These are phyloP conservation scores for Penicillium waksmanii DNA, from an alignment of 495 filamentous ascomycete genomes.

Conservation along the genomic window DNA sequence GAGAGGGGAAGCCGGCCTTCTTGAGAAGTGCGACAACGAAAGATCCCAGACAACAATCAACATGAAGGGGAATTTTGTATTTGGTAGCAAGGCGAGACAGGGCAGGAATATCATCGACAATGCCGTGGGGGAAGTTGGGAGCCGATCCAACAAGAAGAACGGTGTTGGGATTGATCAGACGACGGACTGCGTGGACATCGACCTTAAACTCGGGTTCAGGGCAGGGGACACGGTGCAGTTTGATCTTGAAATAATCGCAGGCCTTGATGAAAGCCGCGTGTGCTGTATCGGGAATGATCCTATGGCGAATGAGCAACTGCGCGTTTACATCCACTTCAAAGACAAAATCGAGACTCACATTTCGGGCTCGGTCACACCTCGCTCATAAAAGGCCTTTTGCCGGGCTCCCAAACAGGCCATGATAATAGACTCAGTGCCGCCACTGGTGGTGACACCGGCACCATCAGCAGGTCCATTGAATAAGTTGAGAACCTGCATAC, in stretches of 20 bases:
- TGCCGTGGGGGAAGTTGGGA: constrained; percentile 97
- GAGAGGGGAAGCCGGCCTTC: constrained; percentile 77
- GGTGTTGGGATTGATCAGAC: constrained; percentile 96
- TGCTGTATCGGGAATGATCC: constrained; percentile 91
- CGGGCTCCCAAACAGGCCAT: constrained; percentile 90
- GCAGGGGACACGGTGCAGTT: constrained; percentile 85
- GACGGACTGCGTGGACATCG: constrained; percentile 71
- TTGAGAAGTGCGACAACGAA: constrained; percentile 92
- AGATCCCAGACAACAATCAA: constrained; percentile 96
- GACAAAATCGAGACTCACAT: constrained; percentile 61
- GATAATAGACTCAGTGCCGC: constrained; percentile 94
- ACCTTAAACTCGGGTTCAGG: constrained; percentile 86
- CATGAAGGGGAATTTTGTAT: constrained; percentile 83
- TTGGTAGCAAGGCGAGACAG: constrained; percentile 83
- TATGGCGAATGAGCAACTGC: constrained; percentile 39
- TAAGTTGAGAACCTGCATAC: constrained; percentile 67
- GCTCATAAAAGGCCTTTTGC: constrained; percentile 83
- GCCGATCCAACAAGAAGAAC: constrained; percentile 92
- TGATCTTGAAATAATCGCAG: constrained; percentile 92
- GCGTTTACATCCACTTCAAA: neutral
- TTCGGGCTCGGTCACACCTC: constrained; percentile 89
- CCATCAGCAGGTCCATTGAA: constrained; percentile 88
- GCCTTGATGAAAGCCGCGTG: constrained; percentile 98
- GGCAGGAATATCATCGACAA: constrained; percentile 89
- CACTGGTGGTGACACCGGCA: constrained; percentile 88